Evolutionary conservation across 345 rosid genomes (phyloP), one percentile per base, ranked within the genome.

Genomic region (Citrus sinensis): DNA sequence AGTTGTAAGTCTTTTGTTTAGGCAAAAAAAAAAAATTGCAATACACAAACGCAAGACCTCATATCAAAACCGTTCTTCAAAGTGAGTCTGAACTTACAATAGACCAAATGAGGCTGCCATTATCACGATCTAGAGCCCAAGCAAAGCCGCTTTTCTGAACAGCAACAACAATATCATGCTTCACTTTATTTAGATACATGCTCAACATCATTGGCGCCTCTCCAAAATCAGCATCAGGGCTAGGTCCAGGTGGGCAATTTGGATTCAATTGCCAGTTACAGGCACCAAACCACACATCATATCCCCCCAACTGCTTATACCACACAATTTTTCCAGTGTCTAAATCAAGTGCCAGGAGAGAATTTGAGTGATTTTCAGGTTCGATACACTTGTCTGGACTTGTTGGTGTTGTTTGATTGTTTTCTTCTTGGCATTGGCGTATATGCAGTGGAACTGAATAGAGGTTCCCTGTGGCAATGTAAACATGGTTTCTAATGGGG

Each of bases 101-200:
- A 2, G 75, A 75, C 86, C 86, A 83, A 3, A 78, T 7, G 24
- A 83, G 70, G 32, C n/a, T 71, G 11, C 86, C 86, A 29, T 37
- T 71, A 11, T 78, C 74, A 2, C 83, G 73, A 70, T 75, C 71
- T 46, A 80, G 22, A 30, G 82, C 79, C 86, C 86, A 83, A 30
- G 79, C 82, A 74, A 78, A 83, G 14, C 86, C 86, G 71, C 86
- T 83, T 80, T 83, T 83, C 42, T 83, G 86, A 34, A 29, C 79
- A 42, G 80, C 80, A 62, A 42, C 79, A 16, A 80, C 83, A 37
- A 83, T 25, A 32, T 80, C 86, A 54, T 20, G 22, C 74, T 63
- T 67, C 34, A 19, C 59, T 58, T 60, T 79, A 37, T 80, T 78
- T 1, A 46, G 59, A 19, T 46, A 4, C 2, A 78, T 55, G 35